Base-by-base conservation (phyloP, 306 rosid genomes). In the Prinsepia uniflora region DNA sequence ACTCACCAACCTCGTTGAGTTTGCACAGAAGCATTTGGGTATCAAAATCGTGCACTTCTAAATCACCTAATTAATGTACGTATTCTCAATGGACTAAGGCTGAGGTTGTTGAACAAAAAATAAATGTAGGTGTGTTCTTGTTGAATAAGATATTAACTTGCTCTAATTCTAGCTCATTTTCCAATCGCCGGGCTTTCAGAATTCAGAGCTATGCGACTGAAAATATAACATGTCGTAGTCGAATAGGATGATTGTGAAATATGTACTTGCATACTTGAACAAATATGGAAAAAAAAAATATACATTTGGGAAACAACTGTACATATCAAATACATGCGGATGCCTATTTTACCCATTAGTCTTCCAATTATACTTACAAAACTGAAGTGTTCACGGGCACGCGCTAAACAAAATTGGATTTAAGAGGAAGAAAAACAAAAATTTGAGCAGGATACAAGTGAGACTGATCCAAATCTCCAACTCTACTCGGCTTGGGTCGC, bases 401-500 rank as follows among this genome's bases (percentile, higher is more conserved):
- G 34, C 79, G n/a, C n/a, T 17, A 73, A 10, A 43, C 68, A 79
- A 68, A 56, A 57, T 56, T 57, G 55, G 36, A 15, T 70, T 44
- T 17, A 24, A 24, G 55, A 24, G 44, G 24, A 18, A 1, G 6
- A 6, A 22, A 34, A 1, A 22, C 5, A 15, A 7, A 40, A 39
- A n/a, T 1, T 6, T 19, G 59, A 59, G 48, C 60, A 49, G 66
- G 10, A 71, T 57, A 30, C 44, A 52, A 30, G 63, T 49, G 40
- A 58, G 64, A 54, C 65, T 20, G 76, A 57, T 57, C 68, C 67
- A 39, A 71, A 63, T 54, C 62, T 81, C 68, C 67, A 39, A 71
- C 66, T 54, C 62, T 81, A 68, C 68, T 59, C 61, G 61, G 66
- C 74, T 74, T 64, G 47, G 75, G 48, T 71, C 50, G 67, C 82